Evolutionary conservation across 495 filamentous ascomycete genomes (phyloP).

Genomic region (Neohortaea acidophila): DNA sequence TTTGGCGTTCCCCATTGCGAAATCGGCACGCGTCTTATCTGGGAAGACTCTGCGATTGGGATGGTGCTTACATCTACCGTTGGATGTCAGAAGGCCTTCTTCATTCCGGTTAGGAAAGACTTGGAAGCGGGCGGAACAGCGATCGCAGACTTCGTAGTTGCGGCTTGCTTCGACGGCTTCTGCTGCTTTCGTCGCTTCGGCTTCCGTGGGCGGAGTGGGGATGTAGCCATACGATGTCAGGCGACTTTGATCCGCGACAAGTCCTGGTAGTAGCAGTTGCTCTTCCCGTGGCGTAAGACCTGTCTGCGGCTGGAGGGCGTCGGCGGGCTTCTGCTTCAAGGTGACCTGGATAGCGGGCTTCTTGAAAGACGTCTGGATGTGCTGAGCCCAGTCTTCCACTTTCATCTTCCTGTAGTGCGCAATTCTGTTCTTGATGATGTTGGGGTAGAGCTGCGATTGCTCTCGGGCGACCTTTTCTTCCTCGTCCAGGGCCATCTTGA

Average conservation of each 20-base stretch:
- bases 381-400: conserved; percentile 46
- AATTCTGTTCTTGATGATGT: conserved; percentile 67
- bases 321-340: conserved; percentile 21
- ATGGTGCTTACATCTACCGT: conserved; percentile 66
- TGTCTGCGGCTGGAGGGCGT: conserved; percentile 37
- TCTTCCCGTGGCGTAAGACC: conserved; percentile 55
- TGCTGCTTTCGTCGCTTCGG: conserved; percentile 45
- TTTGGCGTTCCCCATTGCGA: conserved; percentile 27
- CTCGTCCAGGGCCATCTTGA: conserved; percentile 65
- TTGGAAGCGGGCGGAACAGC: conserved; percentile 74
- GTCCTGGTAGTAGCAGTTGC: conserved; percentile 40
- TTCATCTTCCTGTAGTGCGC: conserved; percentile 57
- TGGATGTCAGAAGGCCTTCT: conserved; percentile 65
- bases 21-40: conserved; percentile 32
- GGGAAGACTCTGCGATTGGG: conserved; percentile 47
- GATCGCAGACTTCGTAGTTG: conserved; percentile 77
- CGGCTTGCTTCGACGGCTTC: conserved; percentile 47
- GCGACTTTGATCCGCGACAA: conserved; percentile 44
- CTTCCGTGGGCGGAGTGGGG: conserved; percentile 41
- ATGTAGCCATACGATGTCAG: conserved; percentile 64
- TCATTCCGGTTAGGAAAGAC: conserved; percentile 75
- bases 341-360: not conserved
- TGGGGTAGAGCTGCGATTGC: conserved; percentile 54
- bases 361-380: conserved; percentile 6
- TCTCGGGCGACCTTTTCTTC: conserved; percentile 63